A percentile compares a stretch with the other conserved stretches of the same genome.
These are phyloP conservation scores for Salvia splendens DNA, from an alignment of 257 asterid species.

Conservation along the genomic window DNA sequence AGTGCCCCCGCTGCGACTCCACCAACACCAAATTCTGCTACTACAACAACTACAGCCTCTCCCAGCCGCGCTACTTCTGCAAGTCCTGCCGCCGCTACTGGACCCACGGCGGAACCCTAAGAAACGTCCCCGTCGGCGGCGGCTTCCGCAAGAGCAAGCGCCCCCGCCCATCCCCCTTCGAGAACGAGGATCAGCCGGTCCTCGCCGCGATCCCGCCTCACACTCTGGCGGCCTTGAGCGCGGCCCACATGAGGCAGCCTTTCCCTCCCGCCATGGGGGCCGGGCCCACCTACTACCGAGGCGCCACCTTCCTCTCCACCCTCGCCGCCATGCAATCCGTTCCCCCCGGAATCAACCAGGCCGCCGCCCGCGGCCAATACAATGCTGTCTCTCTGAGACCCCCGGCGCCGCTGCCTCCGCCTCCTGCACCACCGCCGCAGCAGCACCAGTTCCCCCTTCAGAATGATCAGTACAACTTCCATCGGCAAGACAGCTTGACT, in stretches of 20 bases:
- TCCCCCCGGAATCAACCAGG: constrained; percentile 24
- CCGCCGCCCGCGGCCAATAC: constrained; percentile 25
- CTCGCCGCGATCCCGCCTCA: constrained; percentile 24
- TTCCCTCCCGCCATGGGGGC: constrained; percentile 25
- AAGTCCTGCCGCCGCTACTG: constrained; percentile 54
- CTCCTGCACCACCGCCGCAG: constrained; percentile 2
- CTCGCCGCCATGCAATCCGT: constrained; percentile 37
- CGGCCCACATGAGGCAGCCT: neutral
- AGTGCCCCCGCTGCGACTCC: constrained; percentile 56
- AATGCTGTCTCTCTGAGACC: neutral
- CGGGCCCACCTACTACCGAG: constrained; percentile 23
- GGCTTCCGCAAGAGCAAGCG: constrained; percentile 49
- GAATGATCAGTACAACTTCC: constrained; percentile 11
- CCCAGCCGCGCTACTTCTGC: constrained; percentile 66
- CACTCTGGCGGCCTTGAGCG: constrained; percentile 9
- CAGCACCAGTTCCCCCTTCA: constrained; percentile 24
- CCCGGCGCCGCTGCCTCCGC: neutral
- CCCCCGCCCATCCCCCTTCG: constrained; percentile 34
- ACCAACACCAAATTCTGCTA: constrained; percentile 58
- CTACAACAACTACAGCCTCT: constrained; percentile 57
- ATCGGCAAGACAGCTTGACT: constrained; percentile 33
- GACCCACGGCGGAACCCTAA: constrained; percentile 62
- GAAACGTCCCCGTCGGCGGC: constrained; percentile 61
- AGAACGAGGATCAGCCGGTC: constrained; percentile 8
- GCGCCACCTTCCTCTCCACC: constrained; percentile 34